Percentiles rank a stretch among this genome's conserved stretches.
Evolutionary conservation across 2,329 filamentous ascomycete genomes (phyloP).

Genomic region (Aspergillus sp.): DNA sequence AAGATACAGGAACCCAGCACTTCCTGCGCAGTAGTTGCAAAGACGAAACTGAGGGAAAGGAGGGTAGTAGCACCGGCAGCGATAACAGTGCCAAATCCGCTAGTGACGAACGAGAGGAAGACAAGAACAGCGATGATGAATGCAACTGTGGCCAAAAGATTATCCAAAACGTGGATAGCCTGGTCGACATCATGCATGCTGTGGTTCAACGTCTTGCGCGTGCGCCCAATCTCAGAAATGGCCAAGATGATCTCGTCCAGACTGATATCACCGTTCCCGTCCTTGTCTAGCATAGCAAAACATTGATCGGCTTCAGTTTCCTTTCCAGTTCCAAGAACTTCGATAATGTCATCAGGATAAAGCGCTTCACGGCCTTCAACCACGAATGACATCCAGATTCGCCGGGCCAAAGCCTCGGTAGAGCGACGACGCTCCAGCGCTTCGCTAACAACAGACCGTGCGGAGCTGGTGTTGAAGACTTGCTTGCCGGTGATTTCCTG

Average conservation of each 20-base stretch:
- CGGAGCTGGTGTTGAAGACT: slow-evolving; percentile 87
- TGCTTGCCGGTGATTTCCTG: slow-evolving; percentile 94
- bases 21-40: slow-evolving; percentile 87
- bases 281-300: slow-evolving; percentile 76
- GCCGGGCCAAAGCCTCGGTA: slow-evolving; percentile 86
- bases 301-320: slow-evolving; percentile 80
- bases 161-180: slow-evolving; percentile 87
- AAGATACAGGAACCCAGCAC: slow-evolving; percentile 98
- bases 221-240: slow-evolving; percentile 77
- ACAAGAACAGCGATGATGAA: slow-evolving; percentile 79
- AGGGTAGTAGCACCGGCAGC: slow-evolving; percentile 89
- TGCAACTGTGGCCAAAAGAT: slow-evolving; percentile 77
- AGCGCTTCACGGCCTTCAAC: slow-evolving; percentile 82
- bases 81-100: slow-evolving; percentile 78
- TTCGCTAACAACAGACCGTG: slow-evolving; percentile 84
- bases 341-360: slow-evolving; percentile 75
- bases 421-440: slow-evolving; percentile 81
- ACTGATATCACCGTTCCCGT: slow-evolving; percentile 90
- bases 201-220: slow-evolving; percentile 82
- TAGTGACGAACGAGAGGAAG: slow-evolving; percentile 87
- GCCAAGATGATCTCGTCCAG: slow-evolving; percentile 93
- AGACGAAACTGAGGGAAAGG: slow-evolving; percentile 94
- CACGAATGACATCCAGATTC: slow-evolving; percentile 98
- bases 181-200: slow-evolving; percentile 98
- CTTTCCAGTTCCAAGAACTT: slow-evolving; percentile 77